Evolutionary conservation across 495 filamentous ascomycete genomes (phyloP), one percentile per base, ranked within the genome.

Genomic region (Cercophora samala): DNA sequence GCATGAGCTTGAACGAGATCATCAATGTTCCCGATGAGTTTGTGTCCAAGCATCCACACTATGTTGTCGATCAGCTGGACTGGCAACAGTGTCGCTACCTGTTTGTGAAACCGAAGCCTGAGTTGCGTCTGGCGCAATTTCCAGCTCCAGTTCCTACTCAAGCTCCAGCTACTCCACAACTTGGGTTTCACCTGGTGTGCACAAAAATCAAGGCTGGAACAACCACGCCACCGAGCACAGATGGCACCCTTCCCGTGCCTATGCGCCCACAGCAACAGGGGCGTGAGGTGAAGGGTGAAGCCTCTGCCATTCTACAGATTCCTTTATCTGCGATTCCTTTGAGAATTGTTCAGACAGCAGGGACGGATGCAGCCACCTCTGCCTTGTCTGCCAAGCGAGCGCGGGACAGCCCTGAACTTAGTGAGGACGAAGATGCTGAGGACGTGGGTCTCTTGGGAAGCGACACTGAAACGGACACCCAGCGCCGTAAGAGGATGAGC

Each of bases 31-130:
- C 92, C 0, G 32, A 78, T 0, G 70, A 90, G 60, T 97, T 91
- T 69, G 74, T 83, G 23, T 81, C 77, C 56, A 66, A 15, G 3
- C 66, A 1, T 0, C 90, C 89, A 0, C 85, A 88, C 74, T 87
- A 90, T 37, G 94, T 97, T 18, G 89, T 98, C 2, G 74, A 83
- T 4, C 82, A 92, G 42, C 78, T 90, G 17, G 90, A 96, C 68
- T 98, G 94, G 94, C 93, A 96, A 66, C 93, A 97, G 72, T 90
- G 91, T 23, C 84, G 94, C 65, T 98, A 96, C 76, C 81, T 98
- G 3, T 93, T 97, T 69, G 87, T 96, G 63, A 69, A 82, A 67
- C 60, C 60, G 22, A 46, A 9, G 11, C 9, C 37, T 46, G 37
- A 46, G 8, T 17, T 29, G 24, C n/a, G 23, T 22, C 23, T 4